A percentile compares a stretch with the other conserved stretches of the same genome.
Evolutionary conservation across 2,329 filamentous ascomycete species (phyloP).

Genomic region (Cryphonectria parasitica): DNA sequence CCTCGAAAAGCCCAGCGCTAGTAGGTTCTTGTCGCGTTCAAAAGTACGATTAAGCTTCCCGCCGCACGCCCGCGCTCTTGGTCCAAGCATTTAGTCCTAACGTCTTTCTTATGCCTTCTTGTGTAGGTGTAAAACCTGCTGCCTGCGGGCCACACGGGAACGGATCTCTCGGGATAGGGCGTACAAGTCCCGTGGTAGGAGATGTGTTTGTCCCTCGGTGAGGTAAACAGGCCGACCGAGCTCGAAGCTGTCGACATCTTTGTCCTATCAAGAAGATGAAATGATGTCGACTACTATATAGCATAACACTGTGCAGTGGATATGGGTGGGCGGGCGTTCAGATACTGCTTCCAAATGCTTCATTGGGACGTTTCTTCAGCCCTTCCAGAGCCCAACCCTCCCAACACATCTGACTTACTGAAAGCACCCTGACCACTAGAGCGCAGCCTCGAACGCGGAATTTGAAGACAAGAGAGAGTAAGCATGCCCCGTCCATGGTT

Average conservation of each 20-base stretch:
- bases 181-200: not conserved
- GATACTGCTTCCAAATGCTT: not conserved
- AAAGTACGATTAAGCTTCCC: not conserved
- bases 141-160: not conserved
- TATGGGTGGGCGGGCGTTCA: not conserved
- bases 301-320: not conserved
- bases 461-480: no score
- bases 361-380: not conserved
- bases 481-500: not conserved
- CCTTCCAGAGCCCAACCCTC: not conserved
- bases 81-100: not conserved
- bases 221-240: not conserved
- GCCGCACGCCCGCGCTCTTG: not conserved
- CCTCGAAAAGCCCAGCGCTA: not conserved
- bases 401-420: not conserved
- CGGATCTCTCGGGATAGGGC: not conserved
- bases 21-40: not conserved
- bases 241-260: not conserved
- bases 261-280: not conserved
- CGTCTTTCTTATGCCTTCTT: not conserved
- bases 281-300: not conserved
- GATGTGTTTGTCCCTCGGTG: not conserved
- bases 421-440: not conserved
- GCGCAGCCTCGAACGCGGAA: not conserved
- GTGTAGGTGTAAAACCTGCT: not conserved